These are phyloP conservation scores for Ogataea wickerhamii DNA, from an alignment of 805 yeast genomes.

Conservation along the genomic window DNA sequence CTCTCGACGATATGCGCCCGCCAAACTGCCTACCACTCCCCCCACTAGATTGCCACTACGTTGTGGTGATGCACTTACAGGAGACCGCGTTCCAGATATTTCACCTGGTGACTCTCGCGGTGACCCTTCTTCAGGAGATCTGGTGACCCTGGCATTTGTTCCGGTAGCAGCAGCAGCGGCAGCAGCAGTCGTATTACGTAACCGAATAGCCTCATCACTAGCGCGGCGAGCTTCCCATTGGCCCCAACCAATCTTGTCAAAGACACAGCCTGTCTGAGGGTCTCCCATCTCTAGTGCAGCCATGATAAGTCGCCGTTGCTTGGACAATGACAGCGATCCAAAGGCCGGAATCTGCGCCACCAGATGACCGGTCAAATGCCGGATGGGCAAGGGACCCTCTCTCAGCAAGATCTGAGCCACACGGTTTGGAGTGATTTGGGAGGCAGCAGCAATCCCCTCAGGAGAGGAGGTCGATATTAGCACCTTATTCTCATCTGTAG, in stretches of 20 bases:
- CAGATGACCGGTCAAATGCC: constrained; percentile 80
- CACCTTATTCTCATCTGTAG: constrained; percentile 24
- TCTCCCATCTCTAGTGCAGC: constrained; percentile 79
- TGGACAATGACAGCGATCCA: constrained; percentile 74
- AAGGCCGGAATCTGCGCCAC: constrained; percentile 74
- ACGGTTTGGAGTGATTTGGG: constrained; percentile 75
- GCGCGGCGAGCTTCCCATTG: constrained; percentile 82
- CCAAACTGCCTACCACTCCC: no score
- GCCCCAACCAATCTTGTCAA: constrained; percentile 97
- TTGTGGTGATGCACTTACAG: constrained; percentile 22
- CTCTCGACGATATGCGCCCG: constrained; percentile 39
- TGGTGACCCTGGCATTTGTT: background rate
- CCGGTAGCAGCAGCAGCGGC: constrained; percentile 2
- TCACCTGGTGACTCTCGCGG: background rate
- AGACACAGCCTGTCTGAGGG: constrained; percentile 55
- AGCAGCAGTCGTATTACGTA: constrained; percentile 19
- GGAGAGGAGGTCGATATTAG: constrained; percentile 75
- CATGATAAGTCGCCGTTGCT: constrained; percentile 87
- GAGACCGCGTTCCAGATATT: constrained; percentile 6
- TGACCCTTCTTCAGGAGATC: background rate
- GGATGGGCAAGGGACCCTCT: constrained; percentile 86
- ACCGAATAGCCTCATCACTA: constrained; percentile 22
- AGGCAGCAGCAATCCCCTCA: constrained; percentile 83
- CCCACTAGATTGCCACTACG: constrained; percentile 1
- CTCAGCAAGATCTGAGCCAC: constrained; percentile 62